Evolutionary conservation across 2,329 filamentous ascomycete species (phyloP), one percentile per base, ranked within the genome.

Genomic region (Rachicladosporium sp.): DNA sequence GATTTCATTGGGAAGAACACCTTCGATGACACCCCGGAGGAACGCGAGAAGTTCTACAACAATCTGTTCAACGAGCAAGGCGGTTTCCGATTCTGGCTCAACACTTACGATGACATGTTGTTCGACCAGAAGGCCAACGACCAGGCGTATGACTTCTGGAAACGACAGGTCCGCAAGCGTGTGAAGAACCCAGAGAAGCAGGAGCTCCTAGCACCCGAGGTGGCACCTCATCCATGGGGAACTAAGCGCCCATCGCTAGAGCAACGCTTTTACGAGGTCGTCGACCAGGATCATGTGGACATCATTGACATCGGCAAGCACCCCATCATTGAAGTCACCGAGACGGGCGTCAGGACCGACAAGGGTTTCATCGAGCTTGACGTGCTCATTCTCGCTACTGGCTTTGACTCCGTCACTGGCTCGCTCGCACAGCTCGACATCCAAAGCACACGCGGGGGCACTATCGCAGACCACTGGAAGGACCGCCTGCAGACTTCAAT

Each of bases 1-100:
- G 69, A 71, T 46, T 72, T 64, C 50, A 44, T 59, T 3, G 59
- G 74, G 43, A 67, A 67, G 43, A 68, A 69, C 27, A 73, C 72
- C 0, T 70, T 64, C 15, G 64, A 67, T 11, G 63, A 64, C 4
- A 43, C 46, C 2, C 54, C 58, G 4, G 60, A 64, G 40, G 57
- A 63, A 40, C 58, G 65, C 3, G 61, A 68, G 41, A 54, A 51
- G 1, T 61, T 65, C 38, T 65, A 60, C 40, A 57, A 68, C 37
- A 56, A 62, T 34, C 49, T 60, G 2, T 67, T 60, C 50, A 44
- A 58, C 3, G 64, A 55, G 0, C 45, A 54, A 36, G 63, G 64
- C 4, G 54, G 53, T 13, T 55, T 57, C 43, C 55, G 59, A 29
- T 66, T 61, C 45, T 67, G 63, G 64, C 50, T 66, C 2, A 61